Evolutionary conservation across 805 yeast species (phyloP).

Genomic region (Lipomyces orientalis): DNA sequence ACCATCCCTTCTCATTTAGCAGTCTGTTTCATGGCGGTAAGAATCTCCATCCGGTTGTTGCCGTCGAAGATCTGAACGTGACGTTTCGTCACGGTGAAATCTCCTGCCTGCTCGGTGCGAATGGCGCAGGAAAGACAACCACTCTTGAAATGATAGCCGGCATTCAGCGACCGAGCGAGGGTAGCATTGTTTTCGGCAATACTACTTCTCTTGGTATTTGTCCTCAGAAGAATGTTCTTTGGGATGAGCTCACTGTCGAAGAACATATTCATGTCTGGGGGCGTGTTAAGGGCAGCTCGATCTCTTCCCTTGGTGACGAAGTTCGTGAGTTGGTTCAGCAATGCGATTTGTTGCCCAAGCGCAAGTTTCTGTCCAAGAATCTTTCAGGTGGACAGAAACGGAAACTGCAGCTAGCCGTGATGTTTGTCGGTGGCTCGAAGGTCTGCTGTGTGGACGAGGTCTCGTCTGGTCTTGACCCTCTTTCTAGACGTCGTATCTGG

Average conservation of each 20-base stretch:
- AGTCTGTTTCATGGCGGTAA: conserved; percentile 21
- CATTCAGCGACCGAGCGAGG: conserved; percentile 42
- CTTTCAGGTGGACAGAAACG: conserved; percentile 49
- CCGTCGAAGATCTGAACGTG: conserved; percentile 44
- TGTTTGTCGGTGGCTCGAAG: conserved; percentile 47
- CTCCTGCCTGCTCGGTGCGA: conserved; percentile 46
- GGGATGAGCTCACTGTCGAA: conserved; percentile 46
- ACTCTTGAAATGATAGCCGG: conserved; percentile 49
- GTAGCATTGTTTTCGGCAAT: conserved; percentile 38
- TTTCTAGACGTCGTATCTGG: conserved; percentile 48
- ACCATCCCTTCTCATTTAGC: conserved; percentile 37
- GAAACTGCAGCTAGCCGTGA: conserved; percentile 47
- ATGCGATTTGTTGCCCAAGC: conserved; percentile 44
- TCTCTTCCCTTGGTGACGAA: conserved; percentile 26
- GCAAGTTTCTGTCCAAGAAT: conserved; percentile 35
- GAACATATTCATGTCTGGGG: conserved; percentile 47
- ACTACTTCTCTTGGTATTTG: conserved; percentile 45
- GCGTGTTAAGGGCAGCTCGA: conserved; percentile 43
- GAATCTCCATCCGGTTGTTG: conserved; percentile 38
- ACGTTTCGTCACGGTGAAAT: conserved; percentile 44
- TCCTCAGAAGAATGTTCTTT: conserved; percentile 47
- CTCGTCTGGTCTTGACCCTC: conserved; percentile 49
- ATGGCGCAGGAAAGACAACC: conserved; percentile 50
- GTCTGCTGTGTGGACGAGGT: conserved; percentile 49
- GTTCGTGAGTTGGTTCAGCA: conserved; percentile 39